A percentile compares a stretch with the other conserved stretches of the same genome.
Evolutionary conservation across 2,329 filamentous ascomycete species (phyloP).

Genomic region (Xylaria sp.): DNA sequence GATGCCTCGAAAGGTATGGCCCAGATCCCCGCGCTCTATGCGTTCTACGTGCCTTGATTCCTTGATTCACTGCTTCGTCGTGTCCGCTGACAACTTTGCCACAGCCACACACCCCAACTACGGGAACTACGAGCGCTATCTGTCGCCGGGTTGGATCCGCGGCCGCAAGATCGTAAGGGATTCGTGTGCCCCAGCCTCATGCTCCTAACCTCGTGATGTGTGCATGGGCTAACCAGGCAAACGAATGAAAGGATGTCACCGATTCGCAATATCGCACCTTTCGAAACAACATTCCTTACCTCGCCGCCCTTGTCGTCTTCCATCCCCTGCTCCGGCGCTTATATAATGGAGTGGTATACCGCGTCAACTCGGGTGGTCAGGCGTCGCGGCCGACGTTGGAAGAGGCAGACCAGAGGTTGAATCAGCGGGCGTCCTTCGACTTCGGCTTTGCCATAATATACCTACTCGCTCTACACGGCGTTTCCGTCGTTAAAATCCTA

Average conservation of each 20-base stretch:
- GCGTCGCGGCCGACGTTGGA: slow-evolving; percentile 50
- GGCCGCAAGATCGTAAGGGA: slow-evolving; percentile 82
- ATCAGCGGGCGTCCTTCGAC: slow-evolving; percentile 83
- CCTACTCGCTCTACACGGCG: slow-evolving; percentile 81
- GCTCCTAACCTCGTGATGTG: neutral
- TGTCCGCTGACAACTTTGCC: slow-evolving; percentile 34
- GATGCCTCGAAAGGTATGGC: slow-evolving; percentile 81
- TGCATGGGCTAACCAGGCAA: neutral
- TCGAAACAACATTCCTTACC: slow-evolving; percentile 84
- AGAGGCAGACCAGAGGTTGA: slow-evolving; percentile 66
- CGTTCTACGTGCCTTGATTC: neutral
- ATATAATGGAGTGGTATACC: slow-evolving; percentile 70
- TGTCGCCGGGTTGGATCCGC: slow-evolving; percentile 89
- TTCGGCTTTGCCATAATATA: slow-evolving; percentile 83
- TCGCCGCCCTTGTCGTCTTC: slow-evolving; percentile 75
- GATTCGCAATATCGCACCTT: slow-evolving; percentile 90
- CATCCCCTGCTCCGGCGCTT: slow-evolving; percentile 81
- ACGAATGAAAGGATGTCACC: slow-evolving; percentile 75
- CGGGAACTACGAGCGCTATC: slow-evolving; percentile 72
- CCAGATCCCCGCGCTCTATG: neutral
- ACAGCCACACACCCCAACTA: slow-evolving; percentile 85
- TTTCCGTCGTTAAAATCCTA: slow-evolving; percentile 85
- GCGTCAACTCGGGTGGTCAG: slow-evolving; percentile 46
- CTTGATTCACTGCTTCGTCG: neutral
- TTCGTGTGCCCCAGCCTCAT: neutral